Evolutionary conservation across 108 stramenopile species (phyloP), one percentile per base, ranked within the genome.

Genomic region (Seminavis robusta): DNA sequence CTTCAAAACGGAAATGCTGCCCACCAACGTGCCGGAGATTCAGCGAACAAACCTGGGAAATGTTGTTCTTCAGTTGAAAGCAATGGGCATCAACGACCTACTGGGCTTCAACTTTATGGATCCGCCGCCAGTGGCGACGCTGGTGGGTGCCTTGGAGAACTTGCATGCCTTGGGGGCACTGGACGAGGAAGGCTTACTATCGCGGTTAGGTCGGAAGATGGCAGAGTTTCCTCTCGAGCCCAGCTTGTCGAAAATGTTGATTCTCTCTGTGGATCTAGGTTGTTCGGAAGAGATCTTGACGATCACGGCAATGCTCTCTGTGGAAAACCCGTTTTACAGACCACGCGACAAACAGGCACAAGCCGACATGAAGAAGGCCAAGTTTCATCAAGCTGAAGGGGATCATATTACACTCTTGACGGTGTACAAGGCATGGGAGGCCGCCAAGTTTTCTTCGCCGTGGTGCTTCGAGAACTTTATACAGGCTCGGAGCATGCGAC

Each of bases 401-500:
- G 99, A 99, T 67, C 99, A 99, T 59, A 64, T 99, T 29, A 98
- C 97, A 10, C 74, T 98, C 0, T 74, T 99, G 17, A 77, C 88
- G 13, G 97, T 99, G 41, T 99, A 98, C 81, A 94, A 97, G 62
- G 95, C 83, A 30, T 99, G 97, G 97, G 90, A 94, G 64, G 86
- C 87, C 31, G 64, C 90, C 28, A 90, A 92, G 45, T 97, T 97
- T 64, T 75, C 76, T 57, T 96, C 90, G 54, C 97, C 97, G 1
- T 99, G 98, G 97, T 98, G 98, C 67, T 97, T 92, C 74, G 98
- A 99, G 61, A 97, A 98, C 56, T 99, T 97, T 56, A 58, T 99
- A 23, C 97, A 98, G 64, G 92, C 97, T 4, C 73, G 98, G 19
- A 91, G 95, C 49, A 98, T 99, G 95, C 82, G 76, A 20, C 81